Base-by-base conservation (phyloP, 805 yeast genomes). In the Saturnispora ahearnii region DNA sequence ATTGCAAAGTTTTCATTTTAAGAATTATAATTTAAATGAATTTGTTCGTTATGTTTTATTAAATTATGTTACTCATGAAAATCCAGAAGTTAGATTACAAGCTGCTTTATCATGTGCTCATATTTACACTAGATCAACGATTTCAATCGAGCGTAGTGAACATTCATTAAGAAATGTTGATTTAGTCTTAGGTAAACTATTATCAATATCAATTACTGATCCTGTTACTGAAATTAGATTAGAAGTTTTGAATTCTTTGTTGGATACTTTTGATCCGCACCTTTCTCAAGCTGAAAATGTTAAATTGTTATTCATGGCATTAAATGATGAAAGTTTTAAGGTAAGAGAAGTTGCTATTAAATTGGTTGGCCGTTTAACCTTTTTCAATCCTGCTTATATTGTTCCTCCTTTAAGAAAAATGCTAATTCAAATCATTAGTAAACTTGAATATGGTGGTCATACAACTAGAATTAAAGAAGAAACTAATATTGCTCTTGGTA, bases 201-300 rank as follows among this genome's bases (percentile, higher is more conserved):
- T 93, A 34, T 79, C 95, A 0, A 74, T 88, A 8, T 88, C 95
- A 2, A 84, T 91, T 12, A 85, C 96, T 0, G 99, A 93, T 57
- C 87, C 96, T 0, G 78, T 78, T 3, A 78, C 91, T 2, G 97
- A 90, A 51, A 87, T 91, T 31, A 72, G 99, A 50, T 68, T 86
- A 9, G 90, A 86, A 53, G 88, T 91, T 0, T 69, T 93, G 51
- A 75, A 76, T 46, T 76, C 89, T 43, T 70, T 95, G 36, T 86
- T 86, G 34, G 76, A 81, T 2, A 75, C 76, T 51, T 86, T 91
- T 62, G 97, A 93, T 59, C 87, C 96, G 0, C 98, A 93, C 59
- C 67, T 93, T 31, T 87, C 97, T 0, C 98, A 93, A 63, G 95
- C 96, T 0, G 95, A 87, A 52, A 90, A 89, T 63, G 91, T 90